Conservation (phyloP, 306 rosid species). For the Trifolium pratense region DNA sequence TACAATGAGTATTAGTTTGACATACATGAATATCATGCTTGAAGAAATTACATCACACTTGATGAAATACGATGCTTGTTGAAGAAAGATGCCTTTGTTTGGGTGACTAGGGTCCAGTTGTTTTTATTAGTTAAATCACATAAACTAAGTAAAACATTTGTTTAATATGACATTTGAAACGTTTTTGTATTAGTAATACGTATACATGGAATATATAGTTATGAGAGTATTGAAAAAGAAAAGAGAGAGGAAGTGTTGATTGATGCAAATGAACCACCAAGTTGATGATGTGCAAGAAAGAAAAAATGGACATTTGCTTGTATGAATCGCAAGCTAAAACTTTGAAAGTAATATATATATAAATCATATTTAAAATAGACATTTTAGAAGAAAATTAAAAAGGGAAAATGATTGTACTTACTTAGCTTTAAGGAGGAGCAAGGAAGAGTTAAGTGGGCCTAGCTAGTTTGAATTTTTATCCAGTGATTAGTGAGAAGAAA, state of each 20-base stretch:
- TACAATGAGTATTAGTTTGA: too few species aligned
- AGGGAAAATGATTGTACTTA: conserved; percentile 70
- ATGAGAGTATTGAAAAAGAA: conserved; percentile 51
- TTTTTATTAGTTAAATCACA: conserved; percentile 32
- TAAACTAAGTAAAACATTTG: conserved; percentile 27
- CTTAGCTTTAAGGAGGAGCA: conserved; percentile 99
- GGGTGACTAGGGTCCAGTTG: conserved; percentile 26
- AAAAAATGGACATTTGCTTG: conserved; percentile 83
- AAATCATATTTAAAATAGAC: conserved; percentile 59
- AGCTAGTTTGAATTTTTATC: conserved; percentile 45
- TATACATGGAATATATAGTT: conserved; percentile 40
- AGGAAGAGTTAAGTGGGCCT: conserved; percentile 67
- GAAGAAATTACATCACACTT: neutral
- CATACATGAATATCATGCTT: neutral
- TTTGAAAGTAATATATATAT: conserved; percentile 66
- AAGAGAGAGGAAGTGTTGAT: conserved; percentile 51
- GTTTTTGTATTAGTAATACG: conserved; percentile 35
- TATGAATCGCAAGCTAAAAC: conserved; percentile 93
- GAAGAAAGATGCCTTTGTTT: conserved; percentile 33
- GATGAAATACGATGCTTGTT: conserved; percentile 33
- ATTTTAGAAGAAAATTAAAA: conserved; percentile 52
- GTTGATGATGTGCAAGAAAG: conserved; percentile 71
- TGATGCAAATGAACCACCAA: conserved; percentile 83
- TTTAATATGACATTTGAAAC: conserved; percentile 44
- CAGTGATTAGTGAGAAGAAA: conserved; percentile 39